A percentile compares a stretch with the other conserved stretches of the same genome.
Evolutionary conservation across 2,329 filamentous ascomycete genomes (phyloP).

Genomic region (Cladosporium velox): DNA sequence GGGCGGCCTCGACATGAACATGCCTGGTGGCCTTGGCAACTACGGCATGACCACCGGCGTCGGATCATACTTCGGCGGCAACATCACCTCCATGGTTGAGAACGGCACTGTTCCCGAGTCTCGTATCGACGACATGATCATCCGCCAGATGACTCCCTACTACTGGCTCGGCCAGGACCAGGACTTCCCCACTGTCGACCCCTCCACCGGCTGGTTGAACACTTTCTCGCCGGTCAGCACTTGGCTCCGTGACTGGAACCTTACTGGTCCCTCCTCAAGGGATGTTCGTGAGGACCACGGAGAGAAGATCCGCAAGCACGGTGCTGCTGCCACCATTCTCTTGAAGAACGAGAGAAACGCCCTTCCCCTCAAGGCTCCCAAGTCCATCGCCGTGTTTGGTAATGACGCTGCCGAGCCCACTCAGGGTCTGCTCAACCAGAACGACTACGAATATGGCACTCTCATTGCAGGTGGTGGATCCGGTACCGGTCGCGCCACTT

Average conservation of each 20-base stretch:
- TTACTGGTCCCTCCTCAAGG: constrained; percentile 53
- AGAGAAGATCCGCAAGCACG: constrained; percentile 29
- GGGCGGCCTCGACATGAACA: constrained; percentile 62
- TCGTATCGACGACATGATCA: constrained; percentile 62
- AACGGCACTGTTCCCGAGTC: constrained; percentile 52
- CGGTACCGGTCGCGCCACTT: constrained; percentile 43
- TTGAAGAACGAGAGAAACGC: constrained; percentile 60
- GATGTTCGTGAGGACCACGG: constrained; percentile 61
- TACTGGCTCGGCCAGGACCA: constrained; percentile 39
- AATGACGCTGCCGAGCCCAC: constrained; percentile 31
- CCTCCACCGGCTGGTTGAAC: constrained; percentile 49
- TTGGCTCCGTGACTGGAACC: constrained; percentile 52
- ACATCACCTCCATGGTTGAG: constrained; percentile 54
- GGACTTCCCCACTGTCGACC: constrained; percentile 41
- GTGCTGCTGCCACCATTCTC: constrained; percentile 55
- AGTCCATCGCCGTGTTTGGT: constrained; percentile 52
- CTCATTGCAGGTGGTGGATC: constrained; percentile 44
- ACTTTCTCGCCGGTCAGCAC: constrained; percentile 54
- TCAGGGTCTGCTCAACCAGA: constrained; percentile 14
- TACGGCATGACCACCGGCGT: constrained; percentile 27
- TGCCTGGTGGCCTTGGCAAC: constrained; percentile 26
- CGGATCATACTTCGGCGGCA: constrained; percentile 29
- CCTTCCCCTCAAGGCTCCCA: constrained; percentile 54
- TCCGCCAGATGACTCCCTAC: constrained; percentile 52
- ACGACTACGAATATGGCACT: constrained; percentile 41